A percentile compares a stretch with the other conserved stretches of the same genome.
These are phyloP conservation scores for Helichrysum umbraculigerum DNA, from an alignment of 129 eudicot species.

Conservation along the genomic window DNA sequence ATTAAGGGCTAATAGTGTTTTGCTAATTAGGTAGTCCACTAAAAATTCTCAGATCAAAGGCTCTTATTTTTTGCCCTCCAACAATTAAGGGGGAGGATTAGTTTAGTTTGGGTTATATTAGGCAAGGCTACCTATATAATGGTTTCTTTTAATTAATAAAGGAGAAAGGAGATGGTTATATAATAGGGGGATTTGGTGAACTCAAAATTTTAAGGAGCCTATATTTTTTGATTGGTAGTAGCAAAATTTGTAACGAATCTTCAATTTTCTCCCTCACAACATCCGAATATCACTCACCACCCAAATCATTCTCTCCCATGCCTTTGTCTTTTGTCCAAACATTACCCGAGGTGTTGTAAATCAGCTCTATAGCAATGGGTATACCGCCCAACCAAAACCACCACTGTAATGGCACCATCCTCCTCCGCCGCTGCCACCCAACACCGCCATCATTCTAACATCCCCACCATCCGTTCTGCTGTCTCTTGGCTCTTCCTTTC, in stretches of 20 bases:
- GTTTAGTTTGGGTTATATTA: no score
- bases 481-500: slow-evolving; percentile 39
- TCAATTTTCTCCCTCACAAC: slow-evolving; percentile 36
- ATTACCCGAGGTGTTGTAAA: slow-evolving; percentile 17
- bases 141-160: no score
- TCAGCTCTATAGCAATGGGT: slow-evolving; percentile 36
- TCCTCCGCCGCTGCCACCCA: slow-evolving; percentile 21
- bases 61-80: no score
- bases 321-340: slow-evolving; percentile 23
- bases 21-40: no score
- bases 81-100: no score
- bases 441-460: slow-evolving; percentile 34
- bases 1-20: no score
- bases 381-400: slow-evolving; percentile 30
- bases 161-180: no score
- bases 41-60: no score
- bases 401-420: slow-evolving; percentile 39
- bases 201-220: slow-evolving; percentile 25
- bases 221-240: slow-evolving; percentile 29
- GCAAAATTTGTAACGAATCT: slow-evolving; percentile 19
- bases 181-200: not conserved
- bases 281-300: slow-evolving; percentile 34
- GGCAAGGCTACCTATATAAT: no score
- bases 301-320: slow-evolving; percentile 22
- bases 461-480: slow-evolving; percentile 27